Conservation (phyloP, 805 yeast species). For the Barnettozyma sp. region DNA sequence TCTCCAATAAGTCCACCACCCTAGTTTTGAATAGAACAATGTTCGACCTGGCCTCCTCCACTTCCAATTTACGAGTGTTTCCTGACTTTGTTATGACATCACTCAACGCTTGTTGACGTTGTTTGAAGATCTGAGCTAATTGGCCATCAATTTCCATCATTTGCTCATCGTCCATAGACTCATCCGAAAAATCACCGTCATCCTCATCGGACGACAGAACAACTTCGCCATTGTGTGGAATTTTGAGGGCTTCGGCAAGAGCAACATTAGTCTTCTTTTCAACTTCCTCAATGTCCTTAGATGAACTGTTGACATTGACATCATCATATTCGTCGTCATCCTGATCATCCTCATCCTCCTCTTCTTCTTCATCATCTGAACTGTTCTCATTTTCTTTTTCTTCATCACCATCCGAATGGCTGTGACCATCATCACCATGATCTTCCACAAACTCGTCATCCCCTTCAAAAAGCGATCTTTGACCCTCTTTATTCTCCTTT, state of each 20-base stretch:
- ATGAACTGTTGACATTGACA: slow-evolving; percentile 30
- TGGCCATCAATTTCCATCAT: slow-evolving; percentile 93
- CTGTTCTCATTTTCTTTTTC: slow-evolving; percentile 23
- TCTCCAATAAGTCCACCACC: slow-evolving; percentile 69
- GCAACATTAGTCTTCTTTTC: slow-evolving; percentile 54
- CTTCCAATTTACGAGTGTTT: slow-evolving; percentile 63
- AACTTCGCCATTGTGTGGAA: slow-evolving; percentile 42
- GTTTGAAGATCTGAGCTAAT: slow-evolving; percentile 74
- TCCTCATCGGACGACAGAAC: slow-evolving; percentile 36
- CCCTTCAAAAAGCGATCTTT: slow-evolving; percentile 63
- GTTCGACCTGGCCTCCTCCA: slow-evolving; percentile 70
- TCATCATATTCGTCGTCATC: slow-evolving; percentile 31
- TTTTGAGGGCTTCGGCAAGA: slow-evolving; percentile 64
- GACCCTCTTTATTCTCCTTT: slow-evolving; percentile 79
- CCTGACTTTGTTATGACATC: slow-evolving; percentile 46
- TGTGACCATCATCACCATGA: slow-evolving; percentile 33
- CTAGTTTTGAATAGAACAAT: slow-evolving; percentile 74
- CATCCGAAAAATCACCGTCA: slow-evolving; percentile 56
- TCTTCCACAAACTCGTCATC: slow-evolving; percentile 45
- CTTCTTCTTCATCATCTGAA: slow-evolving; percentile 28
- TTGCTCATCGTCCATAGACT: slow-evolving; percentile 91
- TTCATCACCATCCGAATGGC: slow-evolving; percentile 25
- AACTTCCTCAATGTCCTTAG: slow-evolving; percentile 31
- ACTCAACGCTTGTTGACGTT: slow-evolving; percentile 62
- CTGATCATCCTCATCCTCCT: slow-evolving; percentile 24